Percentiles rank a stretch among this genome's conserved stretches.
phyloP scores from a whole-genome alignment of 2,329 filamentous ascomycete species.

The Sporothrix inflata region DNA sequence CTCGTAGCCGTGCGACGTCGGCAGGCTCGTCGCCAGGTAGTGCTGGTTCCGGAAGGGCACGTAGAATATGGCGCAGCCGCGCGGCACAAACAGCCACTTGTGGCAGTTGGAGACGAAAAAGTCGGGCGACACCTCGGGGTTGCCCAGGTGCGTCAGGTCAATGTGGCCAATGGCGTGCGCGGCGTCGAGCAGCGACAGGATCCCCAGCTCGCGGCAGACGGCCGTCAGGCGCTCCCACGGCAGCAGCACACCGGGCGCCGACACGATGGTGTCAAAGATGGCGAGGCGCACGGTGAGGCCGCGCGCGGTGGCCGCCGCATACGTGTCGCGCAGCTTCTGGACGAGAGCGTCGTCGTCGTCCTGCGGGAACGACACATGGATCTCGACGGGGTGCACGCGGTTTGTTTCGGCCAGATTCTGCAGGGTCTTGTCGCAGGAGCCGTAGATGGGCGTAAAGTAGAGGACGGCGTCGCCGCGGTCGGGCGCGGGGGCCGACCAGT shows the following conservation, averaged over 20 bases:
- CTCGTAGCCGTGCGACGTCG: slow-evolving; percentile 70
- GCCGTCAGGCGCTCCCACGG: slow-evolving; percentile 67
- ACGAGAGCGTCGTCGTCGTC: slow-evolving; percentile 65
- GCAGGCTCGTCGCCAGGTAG: slow-evolving; percentile 66
- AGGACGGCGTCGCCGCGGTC: slow-evolving; percentile 63
- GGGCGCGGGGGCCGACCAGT: slow-evolving; percentile 29
- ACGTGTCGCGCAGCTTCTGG: slow-evolving; percentile 53
- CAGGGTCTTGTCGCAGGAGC: slow-evolving; percentile 67
- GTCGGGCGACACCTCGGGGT: slow-evolving; percentile 59
- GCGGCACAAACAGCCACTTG: slow-evolving; percentile 75
- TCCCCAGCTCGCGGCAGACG: slow-evolving; percentile 59
- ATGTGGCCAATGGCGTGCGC: slow-evolving; percentile 74
- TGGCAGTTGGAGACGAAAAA: slow-evolving; percentile 75
- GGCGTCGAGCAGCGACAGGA: slow-evolving; percentile 70
- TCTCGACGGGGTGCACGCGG: slow-evolving; percentile 45
- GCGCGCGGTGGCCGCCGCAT: slow-evolving; percentile 50
- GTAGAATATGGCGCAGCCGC: slow-evolving; percentile 70
- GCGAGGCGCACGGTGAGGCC: slow-evolving; percentile 64
- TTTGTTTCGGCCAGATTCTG: slow-evolving; percentile 60
- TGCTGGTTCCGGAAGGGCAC: slow-evolving; percentile 68
- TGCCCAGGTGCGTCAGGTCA: slow-evolving; percentile 58
- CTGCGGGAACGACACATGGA: slow-evolving; percentile 62
- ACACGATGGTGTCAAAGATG: slow-evolving; percentile 71
- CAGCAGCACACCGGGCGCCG: slow-evolving; percentile 68
- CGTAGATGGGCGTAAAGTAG: slow-evolving; percentile 70